Percentiles rank a stretch among this genome's conserved stretches.
These are phyloP conservation scores for Coemansia sp. DNA, from an alignment of 371 early-diverging fungal species.

Conservation along the genomic window DNA sequence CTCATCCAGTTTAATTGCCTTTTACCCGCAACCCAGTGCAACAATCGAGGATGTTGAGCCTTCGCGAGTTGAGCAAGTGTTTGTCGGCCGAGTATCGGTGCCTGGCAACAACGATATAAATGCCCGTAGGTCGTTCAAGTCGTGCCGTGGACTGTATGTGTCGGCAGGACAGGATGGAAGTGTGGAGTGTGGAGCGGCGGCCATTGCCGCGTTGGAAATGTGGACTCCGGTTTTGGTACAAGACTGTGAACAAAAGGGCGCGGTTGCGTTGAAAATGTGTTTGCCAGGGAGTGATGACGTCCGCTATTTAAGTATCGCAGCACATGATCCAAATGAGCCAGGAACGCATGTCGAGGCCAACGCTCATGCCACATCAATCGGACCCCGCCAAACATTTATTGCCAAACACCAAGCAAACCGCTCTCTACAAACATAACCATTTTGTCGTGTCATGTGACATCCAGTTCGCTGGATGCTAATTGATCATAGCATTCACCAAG, in stretches of 20 bases:
- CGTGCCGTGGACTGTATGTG: not conserved
- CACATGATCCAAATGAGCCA: not conserved
- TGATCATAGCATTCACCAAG: too few species aligned
- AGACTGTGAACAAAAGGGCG: slow-evolving; percentile 23
- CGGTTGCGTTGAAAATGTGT: slow-evolving; percentile 24
- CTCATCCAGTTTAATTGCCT: too few species aligned
- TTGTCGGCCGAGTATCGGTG: slow-evolving; percentile 32
- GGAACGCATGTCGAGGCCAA: not conserved
- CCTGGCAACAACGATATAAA: slow-evolving; percentile 13
- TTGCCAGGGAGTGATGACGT: slow-evolving; percentile 14
- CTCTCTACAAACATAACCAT: not conserved
- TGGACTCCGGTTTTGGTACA: slow-evolving; percentile 37
- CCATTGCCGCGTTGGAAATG: slow-evolving; percentile 37
- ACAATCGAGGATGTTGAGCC: slow-evolving; percentile 19
- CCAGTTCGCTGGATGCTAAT: too few species aligned
- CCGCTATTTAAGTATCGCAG: slow-evolving; percentile 13
- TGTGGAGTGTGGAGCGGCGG: slow-evolving; percentile 12
- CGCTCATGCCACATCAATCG: not conserved
- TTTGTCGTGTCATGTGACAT: too few species aligned
- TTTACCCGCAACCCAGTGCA: too few species aligned
- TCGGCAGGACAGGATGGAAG: slow-evolving; percentile 11
- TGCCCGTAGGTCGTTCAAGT: slow-evolving; percentile 21
- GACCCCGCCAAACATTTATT: not conserved
- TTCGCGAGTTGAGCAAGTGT: slow-evolving; percentile 26
- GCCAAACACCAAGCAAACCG: not conserved